These are phyloP conservation scores for Priceomyces medius DNA, from an alignment of 805 yeast genomes.

Conservation along the genomic window DNA sequence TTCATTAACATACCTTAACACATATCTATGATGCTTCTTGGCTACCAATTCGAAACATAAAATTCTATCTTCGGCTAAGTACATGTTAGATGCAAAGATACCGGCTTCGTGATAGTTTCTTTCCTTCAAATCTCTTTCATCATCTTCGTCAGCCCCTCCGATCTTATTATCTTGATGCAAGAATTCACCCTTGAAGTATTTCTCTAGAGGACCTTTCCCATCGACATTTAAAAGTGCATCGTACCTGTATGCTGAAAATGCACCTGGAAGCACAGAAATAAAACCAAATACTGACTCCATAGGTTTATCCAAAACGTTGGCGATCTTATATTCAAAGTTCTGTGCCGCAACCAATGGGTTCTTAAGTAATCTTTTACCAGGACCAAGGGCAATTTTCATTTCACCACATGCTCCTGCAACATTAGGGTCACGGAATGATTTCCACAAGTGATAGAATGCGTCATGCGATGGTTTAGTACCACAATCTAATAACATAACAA, in stretches of 20 bases:
- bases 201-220: conserved; percentile 83
- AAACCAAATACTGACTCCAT: conserved; percentile 94
- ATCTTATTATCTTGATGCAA: conserved; percentile 60
- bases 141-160: conserved; percentile 33
- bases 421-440: conserved; percentile 70
- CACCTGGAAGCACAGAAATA: conserved; percentile 93
- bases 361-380: conserved; percentile 44
- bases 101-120: conserved; percentile 50
- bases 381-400: conserved; percentile 82
- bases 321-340: conserved; percentile 94
- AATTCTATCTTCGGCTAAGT: conserved; percentile 94
- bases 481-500: conserved; percentile 84
- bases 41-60: conserved; percentile 95
- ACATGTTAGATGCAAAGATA: conserved; percentile 93
- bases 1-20: conserved; percentile 78
- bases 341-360: conserved; percentile 96
- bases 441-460: conserved; percentile 88
- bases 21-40: conserved; percentile 69
- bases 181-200: conserved; percentile 90
- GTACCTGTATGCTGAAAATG: conserved; percentile 91
- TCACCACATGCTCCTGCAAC: conserved; percentile 99
- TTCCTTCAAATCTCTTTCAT: conserved; percentile 40
- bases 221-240: conserved; percentile 68
- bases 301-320: conserved; percentile 93
- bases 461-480: conserved; percentile 90